Conservation (phyloP, 305 asterid species). For the Solanum hybrid region DNA sequence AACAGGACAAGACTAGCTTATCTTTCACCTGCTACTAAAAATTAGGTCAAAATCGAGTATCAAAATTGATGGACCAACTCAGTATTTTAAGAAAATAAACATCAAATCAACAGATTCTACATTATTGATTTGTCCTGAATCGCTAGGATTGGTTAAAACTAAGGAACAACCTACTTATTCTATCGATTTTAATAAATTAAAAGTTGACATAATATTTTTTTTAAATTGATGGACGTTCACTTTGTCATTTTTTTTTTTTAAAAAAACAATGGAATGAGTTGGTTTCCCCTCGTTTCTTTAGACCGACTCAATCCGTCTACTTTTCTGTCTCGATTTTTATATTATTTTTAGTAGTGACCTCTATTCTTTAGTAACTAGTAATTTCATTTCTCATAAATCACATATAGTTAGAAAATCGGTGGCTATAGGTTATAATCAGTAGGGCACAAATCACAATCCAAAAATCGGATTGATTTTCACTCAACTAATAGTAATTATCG, state of each 20-base stretch:
- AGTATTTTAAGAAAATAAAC: background rate
- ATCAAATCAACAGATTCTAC: background rate
- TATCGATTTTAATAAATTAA: no score
- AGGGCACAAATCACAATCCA: background rate
- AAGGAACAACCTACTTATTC: background rate
- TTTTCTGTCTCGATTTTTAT: no score
- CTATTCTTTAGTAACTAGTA: no score
- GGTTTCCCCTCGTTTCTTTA: no score
- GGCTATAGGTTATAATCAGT: background rate
- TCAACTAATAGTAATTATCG: background rate
- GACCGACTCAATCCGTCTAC: background rate
- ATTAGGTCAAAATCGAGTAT: background rate
- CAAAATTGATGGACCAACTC: background rate
- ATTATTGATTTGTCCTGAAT: background rate
- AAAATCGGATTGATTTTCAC: background rate
- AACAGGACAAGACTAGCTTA: background rate
- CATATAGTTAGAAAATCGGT: background rate
- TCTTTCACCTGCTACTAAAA: background rate
- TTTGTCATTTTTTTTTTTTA: background rate
- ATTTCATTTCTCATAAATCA: no score
- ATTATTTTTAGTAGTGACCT: background rate
- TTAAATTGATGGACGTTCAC: background rate
- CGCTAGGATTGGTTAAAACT: background rate
- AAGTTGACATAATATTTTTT: no score
- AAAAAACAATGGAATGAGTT: background rate